These are phyloP conservation scores for Teratosphaeria pseudoeucalypti DNA, from an alignment of 2,329 filamentous ascomycete species.

Conservation along the genomic window DNA sequence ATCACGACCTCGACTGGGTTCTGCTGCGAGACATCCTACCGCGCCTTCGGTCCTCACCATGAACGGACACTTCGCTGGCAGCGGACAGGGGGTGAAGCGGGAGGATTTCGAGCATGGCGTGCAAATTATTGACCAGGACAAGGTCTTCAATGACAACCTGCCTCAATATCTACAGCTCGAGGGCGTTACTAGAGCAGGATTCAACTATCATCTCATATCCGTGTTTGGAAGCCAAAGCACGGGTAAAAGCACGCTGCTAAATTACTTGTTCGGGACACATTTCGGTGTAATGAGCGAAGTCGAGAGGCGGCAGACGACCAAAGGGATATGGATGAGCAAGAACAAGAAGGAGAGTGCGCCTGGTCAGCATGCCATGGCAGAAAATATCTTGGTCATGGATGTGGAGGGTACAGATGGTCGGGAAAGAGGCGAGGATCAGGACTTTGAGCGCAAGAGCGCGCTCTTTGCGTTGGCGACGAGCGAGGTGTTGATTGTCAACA, in stretches of 20 bases:
- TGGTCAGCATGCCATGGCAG: conserved; percentile 60
- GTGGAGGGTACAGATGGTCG: conserved; percentile 95
- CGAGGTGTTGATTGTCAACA: conserved; percentile 95
- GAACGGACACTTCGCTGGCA: conserved; percentile 73
- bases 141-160: conserved; percentile 85
- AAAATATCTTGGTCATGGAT: conserved; percentile 98
- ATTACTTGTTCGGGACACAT: conserved; percentile 87
- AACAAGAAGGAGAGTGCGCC: conserved; percentile 56
- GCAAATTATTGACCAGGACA: conserved; percentile 92
- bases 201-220: conserved; percentile 98
- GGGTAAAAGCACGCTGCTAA: conserved; percentile 93
- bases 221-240: conserved; percentile 98
- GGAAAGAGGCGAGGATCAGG: conserved; percentile 93
- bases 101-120: conserved; percentile 82
- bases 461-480: conserved; percentile 94
- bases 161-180: conserved; percentile 72
- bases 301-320: conserved; percentile 90
- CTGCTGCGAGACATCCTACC: conserved; percentile 19
- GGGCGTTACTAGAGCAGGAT: conserved; percentile 75
- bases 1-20: background rate
- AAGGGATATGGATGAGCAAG: conserved; percentile 99
- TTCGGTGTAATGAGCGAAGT: conserved; percentile 98
- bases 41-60: conserved; percentile 37
- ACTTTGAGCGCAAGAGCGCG: conserved; percentile 97
- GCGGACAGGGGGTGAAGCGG: conserved; percentile 54